Base-by-base conservation (phyloP, 169 alveolate genomes). In the Blepharisma undulans region DNA sequence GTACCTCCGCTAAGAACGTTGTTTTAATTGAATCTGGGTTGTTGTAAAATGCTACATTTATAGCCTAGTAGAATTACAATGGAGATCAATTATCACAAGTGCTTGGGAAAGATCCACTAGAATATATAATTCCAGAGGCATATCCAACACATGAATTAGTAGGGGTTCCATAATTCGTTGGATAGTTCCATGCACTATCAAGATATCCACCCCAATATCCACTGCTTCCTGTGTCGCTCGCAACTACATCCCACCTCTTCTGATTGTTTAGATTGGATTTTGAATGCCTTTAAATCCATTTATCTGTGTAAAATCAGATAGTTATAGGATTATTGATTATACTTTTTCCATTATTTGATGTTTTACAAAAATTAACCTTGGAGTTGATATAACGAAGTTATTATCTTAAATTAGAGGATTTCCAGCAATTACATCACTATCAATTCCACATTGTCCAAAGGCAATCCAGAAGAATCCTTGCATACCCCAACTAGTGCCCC, bases 401-500 rank as follows among this genome's bases (percentile, higher is more conserved):
- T 80, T 29, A 80, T 80, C 14, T 80, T 80, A 80, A 80, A 80
- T 72, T 30, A 59, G 10, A 84, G 93, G 91, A 7, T 19, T 80
- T 80, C 88, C 76, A 25, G 77, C 88, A 21, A 92, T 79, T 34
- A 72, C 72, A 61, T 74, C 91, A 12, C 30, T 82, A 22, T 80
- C 88, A 32, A 80, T 88, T 96, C 90, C 90, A 30, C 90, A 84
- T 59, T 36, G 78, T 14, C 82, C 90, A 34, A 61, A 36, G 16
- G 19, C 78, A 61, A 84, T 84, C 18, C 33, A 18, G 85, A 84
- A 84, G 78, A 29, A 86, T 71, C 98, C 98, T 19, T 90, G 34
- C 71, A 93, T 94, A 30, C 98, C 98, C 98, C 98, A 96, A 22
- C 85, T 82, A 71, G 96, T 93, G 48, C 93, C 93, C 98, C 97